Percentiles rank a stretch among this genome's conserved stretches.
Conservation (phyloP, 805 yeast species). For the Cyberlindnera mrakii region DNA sequence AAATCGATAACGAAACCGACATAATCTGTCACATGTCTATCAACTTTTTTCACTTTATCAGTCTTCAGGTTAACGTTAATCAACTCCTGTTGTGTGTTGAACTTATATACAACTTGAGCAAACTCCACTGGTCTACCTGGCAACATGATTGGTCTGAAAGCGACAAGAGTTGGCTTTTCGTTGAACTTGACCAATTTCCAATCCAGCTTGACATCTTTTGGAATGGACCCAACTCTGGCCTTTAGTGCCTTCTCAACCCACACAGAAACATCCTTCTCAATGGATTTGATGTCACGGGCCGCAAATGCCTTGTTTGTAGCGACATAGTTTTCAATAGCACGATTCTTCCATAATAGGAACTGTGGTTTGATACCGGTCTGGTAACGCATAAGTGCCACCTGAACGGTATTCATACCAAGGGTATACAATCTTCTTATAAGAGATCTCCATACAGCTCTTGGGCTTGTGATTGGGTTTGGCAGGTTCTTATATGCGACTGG, state of each 20-base stretch:
- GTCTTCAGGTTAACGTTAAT: slow-evolving; percentile 41
- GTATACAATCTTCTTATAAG: slow-evolving; percentile 54
- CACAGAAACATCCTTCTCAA: slow-evolving; percentile 43
- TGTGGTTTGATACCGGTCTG: slow-evolving; percentile 65
- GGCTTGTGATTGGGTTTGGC: slow-evolving; percentile 37
- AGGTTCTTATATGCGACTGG: slow-evolving; percentile 43
- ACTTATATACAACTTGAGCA: slow-evolving; percentile 56
- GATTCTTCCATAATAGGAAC: slow-evolving; percentile 76
- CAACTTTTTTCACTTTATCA: slow-evolving; percentile 38
- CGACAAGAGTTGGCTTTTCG: slow-evolving; percentile 63
- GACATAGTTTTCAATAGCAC: slow-evolving; percentile 71
- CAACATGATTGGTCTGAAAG: slow-evolving; percentile 61
- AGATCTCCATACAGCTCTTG: slow-evolving; percentile 37
- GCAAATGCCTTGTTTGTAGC: slow-evolving; percentile 83
- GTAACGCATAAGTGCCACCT: slow-evolving; percentile 60
- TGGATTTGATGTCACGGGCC: slow-evolving; percentile 39
- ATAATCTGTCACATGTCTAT: slow-evolving; percentile 54
- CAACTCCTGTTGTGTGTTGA: slow-evolving; percentile 57
- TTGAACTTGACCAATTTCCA: slow-evolving; percentile 78
- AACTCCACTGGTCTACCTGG: slow-evolving; percentile 49
- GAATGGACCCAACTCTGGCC: slow-evolving; percentile 47
- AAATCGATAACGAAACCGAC: slow-evolving; percentile 59
- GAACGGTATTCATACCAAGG: slow-evolving; percentile 62
- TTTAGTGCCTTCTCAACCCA: slow-evolving; percentile 58
- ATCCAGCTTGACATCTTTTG: slow-evolving; percentile 50